Percentiles rank a stretch among this genome's conserved stretches.
Conservation (phyloP, 2,329 filamentous ascomycete species). For the Teratosphaeria destructans region DNA sequence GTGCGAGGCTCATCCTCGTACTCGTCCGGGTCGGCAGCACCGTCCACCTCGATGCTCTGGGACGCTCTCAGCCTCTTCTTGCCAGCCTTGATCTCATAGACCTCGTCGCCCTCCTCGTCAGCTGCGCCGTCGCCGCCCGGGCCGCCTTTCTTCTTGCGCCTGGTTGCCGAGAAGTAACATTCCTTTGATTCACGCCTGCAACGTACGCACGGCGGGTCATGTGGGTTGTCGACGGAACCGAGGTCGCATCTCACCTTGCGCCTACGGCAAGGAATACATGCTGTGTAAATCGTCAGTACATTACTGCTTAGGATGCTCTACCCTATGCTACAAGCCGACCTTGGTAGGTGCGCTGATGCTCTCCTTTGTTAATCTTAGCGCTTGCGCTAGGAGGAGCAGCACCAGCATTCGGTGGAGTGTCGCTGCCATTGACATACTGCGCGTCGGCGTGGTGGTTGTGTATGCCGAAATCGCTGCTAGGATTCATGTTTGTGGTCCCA, state of each 20-base stretch:
- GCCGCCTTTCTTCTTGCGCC: slow-evolving; percentile 64
- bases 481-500: background rate
- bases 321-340: slow-evolving; percentile 2
- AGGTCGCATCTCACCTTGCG: slow-evolving; percentile 50
- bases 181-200: slow-evolving; percentile 93
- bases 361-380: background rate
- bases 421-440: background rate
- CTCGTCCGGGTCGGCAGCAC: slow-evolving; percentile 22
- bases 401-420: background rate
- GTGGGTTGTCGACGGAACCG: slow-evolving; percentile 77
- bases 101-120: slow-evolving; percentile 38
- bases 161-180: slow-evolving; percentile 91
- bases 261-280: slow-evolving; percentile 45
- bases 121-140: slow-evolving; percentile 31
- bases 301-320: background rate
- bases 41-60: slow-evolving; percentile 22
- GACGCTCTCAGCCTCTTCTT: slow-evolving; percentile 50
- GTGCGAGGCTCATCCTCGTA: slow-evolving; percentile 52
- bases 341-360: slow-evolving; percentile 13
- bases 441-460: background rate
- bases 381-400: background rate
- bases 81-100: slow-evolving; percentile 63
- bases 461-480: background rate
- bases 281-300: slow-evolving; percentile 26
- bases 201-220: slow-evolving; percentile 85